These are phyloP conservation scores for Cladosporium sp. DNA, from an alignment of 2,329 filamentous ascomycete species.

Conservation along the genomic window DNA sequence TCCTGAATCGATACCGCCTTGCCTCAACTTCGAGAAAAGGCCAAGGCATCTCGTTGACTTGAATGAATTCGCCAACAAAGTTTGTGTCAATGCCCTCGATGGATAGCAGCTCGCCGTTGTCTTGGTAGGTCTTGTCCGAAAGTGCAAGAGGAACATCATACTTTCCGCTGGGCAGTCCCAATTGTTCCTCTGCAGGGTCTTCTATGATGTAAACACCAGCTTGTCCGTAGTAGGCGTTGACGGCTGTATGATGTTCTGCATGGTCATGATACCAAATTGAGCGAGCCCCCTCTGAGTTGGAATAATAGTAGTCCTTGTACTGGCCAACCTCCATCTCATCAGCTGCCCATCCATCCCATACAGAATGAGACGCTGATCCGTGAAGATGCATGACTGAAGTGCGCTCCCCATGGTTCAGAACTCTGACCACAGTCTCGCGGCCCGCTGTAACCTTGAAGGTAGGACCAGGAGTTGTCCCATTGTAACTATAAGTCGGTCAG, in stretches of 20 bases:
- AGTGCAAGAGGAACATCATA: slow-evolving; percentile 54
- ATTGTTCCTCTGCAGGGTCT: slow-evolving; percentile 46
- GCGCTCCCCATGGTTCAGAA: slow-evolving; percentile 46
- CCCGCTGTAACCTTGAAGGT: slow-evolving; percentile 48
- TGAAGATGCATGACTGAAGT: slow-evolving; percentile 54
- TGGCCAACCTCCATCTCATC: slow-evolving; percentile 50
- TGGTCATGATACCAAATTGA: slow-evolving; percentile 57
- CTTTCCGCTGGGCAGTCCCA: slow-evolving; percentile 48
- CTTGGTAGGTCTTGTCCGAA: slow-evolving; percentile 49
- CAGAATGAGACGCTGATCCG: slow-evolving; percentile 44
- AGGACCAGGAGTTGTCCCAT: slow-evolving; percentile 53
- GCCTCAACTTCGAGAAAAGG: slow-evolving; percentile 56
- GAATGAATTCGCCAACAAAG: slow-evolving; percentile 55
- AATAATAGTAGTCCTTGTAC: slow-evolving; percentile 59
- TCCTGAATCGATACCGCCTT: slow-evolving; percentile 56
- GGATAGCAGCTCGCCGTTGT: slow-evolving; percentile 47
- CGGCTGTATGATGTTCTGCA: slow-evolving; percentile 42
- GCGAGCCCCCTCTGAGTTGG: slow-evolving; percentile 51
- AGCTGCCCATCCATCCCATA: slow-evolving; percentile 51
- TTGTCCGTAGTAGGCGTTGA: slow-evolving; percentile 55
- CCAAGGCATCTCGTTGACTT: slow-evolving; percentile 59
- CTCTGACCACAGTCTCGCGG: slow-evolving; percentile 51
- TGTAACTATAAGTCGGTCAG: slow-evolving; percentile 2
- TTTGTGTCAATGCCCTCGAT: slow-evolving; percentile 43
- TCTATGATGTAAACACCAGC: slow-evolving; percentile 53